Evolutionary conservation across 2,329 filamentous ascomycete genomes (phyloP).

Genomic region (Calonectria crousiana): DNA sequence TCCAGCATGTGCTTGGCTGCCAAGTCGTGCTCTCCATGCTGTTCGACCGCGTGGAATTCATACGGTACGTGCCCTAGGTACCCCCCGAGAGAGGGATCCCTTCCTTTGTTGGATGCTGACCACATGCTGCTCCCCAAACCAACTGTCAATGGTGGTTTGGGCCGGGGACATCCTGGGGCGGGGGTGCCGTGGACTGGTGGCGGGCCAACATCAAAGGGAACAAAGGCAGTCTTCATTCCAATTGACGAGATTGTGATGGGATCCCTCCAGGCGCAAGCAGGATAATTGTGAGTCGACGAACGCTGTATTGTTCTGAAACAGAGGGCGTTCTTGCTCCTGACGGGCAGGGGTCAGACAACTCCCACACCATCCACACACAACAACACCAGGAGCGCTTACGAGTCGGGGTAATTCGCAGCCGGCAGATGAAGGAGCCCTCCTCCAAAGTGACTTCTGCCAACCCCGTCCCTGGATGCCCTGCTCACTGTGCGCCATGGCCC

Average conservation of each 20-base stretch:
- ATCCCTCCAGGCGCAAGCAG: constrained; percentile 11
- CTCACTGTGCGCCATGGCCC: constrained; percentile 26
- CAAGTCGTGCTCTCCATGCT: constrained; percentile 24
- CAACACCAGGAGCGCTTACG: constrained; percentile 26
- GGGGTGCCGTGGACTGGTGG: neutral
- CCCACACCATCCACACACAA: constrained; percentile 30
- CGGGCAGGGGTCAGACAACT: constrained; percentile 22
- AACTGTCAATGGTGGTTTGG: neutral
- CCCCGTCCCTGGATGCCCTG: constrained; percentile 23
- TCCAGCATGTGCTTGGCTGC: constrained; percentile 28
- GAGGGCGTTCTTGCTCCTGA: constrained; percentile 29
- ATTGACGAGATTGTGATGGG: constrained; percentile 17
- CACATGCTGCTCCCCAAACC: neutral
- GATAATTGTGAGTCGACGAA: constrained; percentile 24
- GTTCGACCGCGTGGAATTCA: constrained; percentile 21
- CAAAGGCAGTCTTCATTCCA: constrained; percentile 31
- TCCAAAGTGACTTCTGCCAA: constrained; percentile 17
- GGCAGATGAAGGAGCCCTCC: constrained; percentile 13
- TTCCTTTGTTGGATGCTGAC: constrained; percentile 13
- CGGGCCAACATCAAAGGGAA: neutral
- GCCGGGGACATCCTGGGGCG: constrained; percentile 1
- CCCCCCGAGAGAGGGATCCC: neutral
- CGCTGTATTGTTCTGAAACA: constrained; percentile 39
- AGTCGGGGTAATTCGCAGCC: constrained; percentile 8
- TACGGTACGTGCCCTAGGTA: constrained; percentile 32